phyloP scores from a whole-genome alignment of 2,329 filamentous ascomycete genomes.

The Penicillium paneum region DNA sequence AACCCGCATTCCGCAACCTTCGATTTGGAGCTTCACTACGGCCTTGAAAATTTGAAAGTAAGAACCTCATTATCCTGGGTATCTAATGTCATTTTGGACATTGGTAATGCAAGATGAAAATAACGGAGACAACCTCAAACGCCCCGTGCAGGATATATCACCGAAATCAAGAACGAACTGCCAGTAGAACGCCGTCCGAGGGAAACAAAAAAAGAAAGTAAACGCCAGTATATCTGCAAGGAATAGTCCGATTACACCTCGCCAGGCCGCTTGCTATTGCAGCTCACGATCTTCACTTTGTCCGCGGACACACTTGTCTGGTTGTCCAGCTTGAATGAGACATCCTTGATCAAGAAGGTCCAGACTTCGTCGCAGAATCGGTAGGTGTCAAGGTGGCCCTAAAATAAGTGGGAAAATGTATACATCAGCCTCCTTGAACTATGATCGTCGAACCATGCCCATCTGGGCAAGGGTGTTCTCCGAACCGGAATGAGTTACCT shows the following conservation, averaged over 20 bases:
- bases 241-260: conserved; percentile 40
- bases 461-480: background rate
- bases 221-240: conserved; percentile 13
- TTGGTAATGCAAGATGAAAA: conserved; percentile 10
- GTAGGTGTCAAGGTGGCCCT: conserved; percentile 97
- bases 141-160: conserved; percentile 6
- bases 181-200: conserved; percentile 15
- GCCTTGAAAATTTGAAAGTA: background rate
- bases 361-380: conserved; percentile 99
- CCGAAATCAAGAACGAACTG: conserved; percentile 7
- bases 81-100: conserved; percentile 16
- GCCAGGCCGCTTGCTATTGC: conserved; percentile 80
- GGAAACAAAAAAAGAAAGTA: background rate
- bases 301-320: conserved; percentile 73
- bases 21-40: background rate
- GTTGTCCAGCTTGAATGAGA: conserved; percentile 96
- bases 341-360: conserved; percentile 98
- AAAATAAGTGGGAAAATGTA: conserved; percentile 8
- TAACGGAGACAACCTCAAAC: conserved; percentile 4
- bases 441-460: background rate
- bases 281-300: conserved; percentile 97
- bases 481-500: conserved; percentile 58
- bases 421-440: conserved; percentile 13
- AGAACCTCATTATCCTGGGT: conserved; percentile 15
- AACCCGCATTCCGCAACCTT: conserved; percentile 7